phyloP scores from a whole-genome alignment of 2,329 filamentous ascomycete genomes.

The Lachnellula occidentalis region DNA sequence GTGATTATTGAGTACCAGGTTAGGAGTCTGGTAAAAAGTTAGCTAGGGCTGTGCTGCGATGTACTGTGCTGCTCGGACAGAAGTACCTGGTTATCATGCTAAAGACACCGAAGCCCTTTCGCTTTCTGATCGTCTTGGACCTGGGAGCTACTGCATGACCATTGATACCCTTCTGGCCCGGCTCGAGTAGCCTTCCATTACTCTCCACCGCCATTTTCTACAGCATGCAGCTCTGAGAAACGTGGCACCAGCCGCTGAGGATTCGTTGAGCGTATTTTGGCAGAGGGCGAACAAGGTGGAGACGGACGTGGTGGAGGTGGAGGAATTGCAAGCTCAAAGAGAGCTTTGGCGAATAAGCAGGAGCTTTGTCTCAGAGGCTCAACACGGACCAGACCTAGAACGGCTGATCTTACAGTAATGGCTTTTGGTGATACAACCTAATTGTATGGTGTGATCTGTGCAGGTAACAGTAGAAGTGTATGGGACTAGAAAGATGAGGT shows the following conservation, averaged over 20 bases:
- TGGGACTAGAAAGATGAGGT: neutral
- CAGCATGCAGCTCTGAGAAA: constrained; percentile 18
- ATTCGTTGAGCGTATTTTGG: neutral
- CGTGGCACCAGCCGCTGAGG: constrained; percentile 3
- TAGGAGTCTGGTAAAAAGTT: constrained; percentile 50
- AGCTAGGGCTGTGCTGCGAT: neutral
- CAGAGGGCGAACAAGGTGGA: neutral
- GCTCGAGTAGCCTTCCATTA: constrained; percentile 34
- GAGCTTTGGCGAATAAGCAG: constrained; percentile 1
- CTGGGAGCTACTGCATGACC: constrained; percentile 34
- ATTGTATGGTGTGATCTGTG: neutral
- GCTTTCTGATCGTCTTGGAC: constrained; percentile 24
- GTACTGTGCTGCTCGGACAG: neutral
- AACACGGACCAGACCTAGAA: constrained; percentile 4
- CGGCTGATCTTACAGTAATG: neutral
- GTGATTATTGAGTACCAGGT: constrained; percentile 86
- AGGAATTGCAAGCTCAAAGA: neutral
- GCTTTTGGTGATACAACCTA: neutral
- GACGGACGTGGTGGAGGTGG: neutral
- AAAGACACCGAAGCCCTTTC: constrained; percentile 35
- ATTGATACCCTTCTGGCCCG: constrained; percentile 32
- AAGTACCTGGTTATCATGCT: constrained; percentile 51
- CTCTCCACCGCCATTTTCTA: constrained; percentile 34
- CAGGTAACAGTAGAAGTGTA: neutral
- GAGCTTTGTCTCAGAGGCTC: neutral